Percentiles rank a stretch among this genome's conserved stretches.
These are phyloP conservation scores for Arthrobotrys conoides DNA, from an alignment of 2,329 filamentous ascomycete genomes.

Conservation along the genomic window DNA sequence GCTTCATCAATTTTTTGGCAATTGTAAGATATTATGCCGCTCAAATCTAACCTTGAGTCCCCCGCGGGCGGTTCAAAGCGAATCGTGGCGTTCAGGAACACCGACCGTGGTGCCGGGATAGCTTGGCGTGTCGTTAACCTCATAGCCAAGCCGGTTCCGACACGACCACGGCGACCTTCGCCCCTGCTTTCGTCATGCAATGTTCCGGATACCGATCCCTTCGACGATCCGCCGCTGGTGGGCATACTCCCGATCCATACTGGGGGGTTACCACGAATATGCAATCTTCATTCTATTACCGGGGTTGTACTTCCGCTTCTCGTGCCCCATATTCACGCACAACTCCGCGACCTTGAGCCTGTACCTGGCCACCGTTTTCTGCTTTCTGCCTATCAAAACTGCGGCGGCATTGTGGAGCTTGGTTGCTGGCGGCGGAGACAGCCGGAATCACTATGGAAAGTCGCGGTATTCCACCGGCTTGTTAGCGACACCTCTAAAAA, in stretches of 20 bases:
- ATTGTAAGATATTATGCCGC: too few relatives aligned
- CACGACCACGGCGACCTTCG: not conserved
- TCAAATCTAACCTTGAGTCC: too few relatives aligned
- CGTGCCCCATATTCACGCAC: conserved; percentile 51
- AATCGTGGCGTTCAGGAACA: not conserved
- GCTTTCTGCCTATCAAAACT: conserved; percentile 40
- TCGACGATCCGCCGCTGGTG: conserved; percentile 30
- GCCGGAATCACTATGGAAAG: conserved; percentile 1
- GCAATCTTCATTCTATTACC: conserved; percentile 33
- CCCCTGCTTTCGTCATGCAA: not conserved
- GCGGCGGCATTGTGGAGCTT: conserved; percentile 25
- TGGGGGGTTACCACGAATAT: conserved; percentile 28
- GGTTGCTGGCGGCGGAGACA: not conserved
- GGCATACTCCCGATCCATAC: conserved; percentile 6
- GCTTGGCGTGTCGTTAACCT: not conserved
- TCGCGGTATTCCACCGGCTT: conserved; percentile 31
- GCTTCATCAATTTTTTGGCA: too few relatives aligned
- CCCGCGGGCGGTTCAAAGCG: too few relatives aligned
- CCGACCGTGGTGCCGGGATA: not conserved
- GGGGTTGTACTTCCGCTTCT: conserved; percentile 45
- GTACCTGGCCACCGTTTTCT: conserved; percentile 45
- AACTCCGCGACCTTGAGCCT: conserved; percentile 50
- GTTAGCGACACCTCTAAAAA: conserved; percentile 24
- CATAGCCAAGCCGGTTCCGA: not conserved
- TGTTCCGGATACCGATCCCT: conserved; percentile 9